Percentiles rank a stretch among this genome's conserved stretches.
Conservation (phyloP, 306 rosid species). For the Fagus sylvatica region DNA sequence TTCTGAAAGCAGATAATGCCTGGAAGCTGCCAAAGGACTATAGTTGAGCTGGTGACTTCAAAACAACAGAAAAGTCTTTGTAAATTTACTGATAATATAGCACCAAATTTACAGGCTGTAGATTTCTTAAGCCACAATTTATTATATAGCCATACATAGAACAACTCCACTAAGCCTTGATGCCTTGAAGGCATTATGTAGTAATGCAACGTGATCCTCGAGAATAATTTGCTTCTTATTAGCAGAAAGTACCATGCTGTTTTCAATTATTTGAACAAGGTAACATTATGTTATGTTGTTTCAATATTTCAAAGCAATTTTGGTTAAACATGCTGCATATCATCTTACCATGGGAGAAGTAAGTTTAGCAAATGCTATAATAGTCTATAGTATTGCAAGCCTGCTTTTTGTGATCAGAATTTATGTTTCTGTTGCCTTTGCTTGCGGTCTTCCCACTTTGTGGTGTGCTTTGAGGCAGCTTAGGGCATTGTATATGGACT, state of each 20-base stretch:
- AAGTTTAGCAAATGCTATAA: too few relatives aligned
- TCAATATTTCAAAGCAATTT: not conserved
- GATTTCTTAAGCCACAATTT: not conserved
- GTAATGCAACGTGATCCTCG: not conserved
- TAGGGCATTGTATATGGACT: too few relatives aligned
- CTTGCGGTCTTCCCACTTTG: too few relatives aligned
- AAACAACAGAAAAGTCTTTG: not conserved
- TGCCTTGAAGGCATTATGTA: not conserved
- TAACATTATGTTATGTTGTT: not conserved
- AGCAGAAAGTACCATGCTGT: not conserved
- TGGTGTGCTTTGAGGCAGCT: too few relatives aligned
- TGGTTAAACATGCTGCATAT: not conserved
- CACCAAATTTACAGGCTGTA: not conserved
- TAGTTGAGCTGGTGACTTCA: constrained; percentile 3
- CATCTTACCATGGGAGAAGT: too few relatives aligned
- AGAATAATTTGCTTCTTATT: not conserved
- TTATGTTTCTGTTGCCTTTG: too few relatives aligned
- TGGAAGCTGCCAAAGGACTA: constrained; percentile 3
- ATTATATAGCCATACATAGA: not conserved
- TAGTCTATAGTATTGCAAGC: too few relatives aligned
- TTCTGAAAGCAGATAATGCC: not conserved
- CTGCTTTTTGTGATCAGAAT: too few relatives aligned
- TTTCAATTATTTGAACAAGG: not conserved
- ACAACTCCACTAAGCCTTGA: not conserved
- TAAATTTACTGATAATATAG: not conserved